Evolutionary conservation across 2,329 filamentous ascomycete species (phyloP).

Genomic region (Epichloe hybrida): DNA sequence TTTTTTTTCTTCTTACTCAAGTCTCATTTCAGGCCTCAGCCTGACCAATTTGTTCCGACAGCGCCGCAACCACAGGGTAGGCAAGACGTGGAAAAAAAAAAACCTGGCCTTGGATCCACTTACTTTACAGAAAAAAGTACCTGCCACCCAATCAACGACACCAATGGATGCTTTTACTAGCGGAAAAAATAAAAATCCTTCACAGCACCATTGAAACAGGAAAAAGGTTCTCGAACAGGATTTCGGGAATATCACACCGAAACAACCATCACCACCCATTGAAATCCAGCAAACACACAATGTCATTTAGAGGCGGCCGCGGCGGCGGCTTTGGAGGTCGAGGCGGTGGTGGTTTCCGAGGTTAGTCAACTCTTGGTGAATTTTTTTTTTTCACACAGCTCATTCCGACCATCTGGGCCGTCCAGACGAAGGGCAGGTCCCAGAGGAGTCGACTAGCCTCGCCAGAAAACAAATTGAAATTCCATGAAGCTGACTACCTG

Average conservation of each 20-base stretch:
- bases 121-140: neutral
- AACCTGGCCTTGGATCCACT: too few relatives aligned
- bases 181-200: slow-evolving; percentile 6
- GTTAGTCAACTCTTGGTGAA: slow-evolving; percentile 1
- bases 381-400: neutral
- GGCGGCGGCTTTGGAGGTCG: slow-evolving; percentile 10
- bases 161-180: neutral
- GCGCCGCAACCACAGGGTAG: neutral
- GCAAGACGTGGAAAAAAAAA: neutral
- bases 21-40: too few relatives aligned
- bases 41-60: too few relatives aligned
- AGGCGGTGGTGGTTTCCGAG: slow-evolving; percentile 10
- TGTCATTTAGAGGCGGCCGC: slow-evolving; percentile 12
- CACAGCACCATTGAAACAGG: slow-evolving; percentile 1
- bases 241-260: neutral
- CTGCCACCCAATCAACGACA: neutral
- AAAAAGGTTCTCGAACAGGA: slow-evolving; percentile 7
- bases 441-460: too few relatives aligned
- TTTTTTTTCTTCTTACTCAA: too few relatives aligned
- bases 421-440: too few relatives aligned
- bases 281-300: slow-evolving; percentile 1
- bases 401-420: too few relatives aligned
- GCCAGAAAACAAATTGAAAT: neutral
- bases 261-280: neutral
- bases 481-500: too few relatives aligned